These are phyloP conservation scores for Pestalotiopsis sp. DNA, from an alignment of 2,329 filamentous ascomycete species.

Conservation along the genomic window DNA sequence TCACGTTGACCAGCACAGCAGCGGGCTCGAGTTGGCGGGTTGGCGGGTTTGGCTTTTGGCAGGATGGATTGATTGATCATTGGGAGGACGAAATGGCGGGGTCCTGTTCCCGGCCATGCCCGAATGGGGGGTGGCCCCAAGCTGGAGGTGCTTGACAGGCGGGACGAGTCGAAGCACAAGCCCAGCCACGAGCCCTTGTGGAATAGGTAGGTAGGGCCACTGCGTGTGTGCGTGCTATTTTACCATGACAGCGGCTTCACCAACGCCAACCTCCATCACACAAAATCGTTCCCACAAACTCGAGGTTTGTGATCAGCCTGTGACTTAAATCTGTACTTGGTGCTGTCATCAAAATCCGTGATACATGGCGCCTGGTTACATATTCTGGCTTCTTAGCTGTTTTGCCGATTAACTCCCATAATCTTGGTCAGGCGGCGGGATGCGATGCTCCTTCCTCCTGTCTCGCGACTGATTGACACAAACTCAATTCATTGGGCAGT, in stretches of 20 bases:
- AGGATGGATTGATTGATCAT: neutral
- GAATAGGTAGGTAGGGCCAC: neutral
- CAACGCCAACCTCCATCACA: neutral
- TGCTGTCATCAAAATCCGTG: neutral
- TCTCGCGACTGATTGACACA: no score
- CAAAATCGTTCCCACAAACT: neutral
- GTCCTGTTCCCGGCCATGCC: conserved; percentile 1
- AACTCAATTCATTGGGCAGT: no score
- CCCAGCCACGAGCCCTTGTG: neutral
- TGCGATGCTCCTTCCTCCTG: neutral
- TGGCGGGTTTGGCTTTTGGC: neutral
- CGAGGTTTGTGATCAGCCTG: neutral
- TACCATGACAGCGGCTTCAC: neutral
- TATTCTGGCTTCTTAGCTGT: neutral
- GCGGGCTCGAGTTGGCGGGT: neutral
- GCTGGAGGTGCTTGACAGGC: conserved; percentile 6
- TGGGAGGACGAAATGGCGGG: neutral
- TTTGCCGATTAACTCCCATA: neutral
- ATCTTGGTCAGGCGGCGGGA: neutral
- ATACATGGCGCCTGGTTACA: neutral
- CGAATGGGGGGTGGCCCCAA: neutral
- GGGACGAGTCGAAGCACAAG: conserved; percentile 4
- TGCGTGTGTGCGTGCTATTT: neutral
- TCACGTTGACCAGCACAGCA: conserved; percentile 11
- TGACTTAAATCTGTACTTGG: neutral